phyloP scores from a whole-genome alignment of 2,329 filamentous ascomycete genomes.

The Colletotrichum lupini region DNA sequence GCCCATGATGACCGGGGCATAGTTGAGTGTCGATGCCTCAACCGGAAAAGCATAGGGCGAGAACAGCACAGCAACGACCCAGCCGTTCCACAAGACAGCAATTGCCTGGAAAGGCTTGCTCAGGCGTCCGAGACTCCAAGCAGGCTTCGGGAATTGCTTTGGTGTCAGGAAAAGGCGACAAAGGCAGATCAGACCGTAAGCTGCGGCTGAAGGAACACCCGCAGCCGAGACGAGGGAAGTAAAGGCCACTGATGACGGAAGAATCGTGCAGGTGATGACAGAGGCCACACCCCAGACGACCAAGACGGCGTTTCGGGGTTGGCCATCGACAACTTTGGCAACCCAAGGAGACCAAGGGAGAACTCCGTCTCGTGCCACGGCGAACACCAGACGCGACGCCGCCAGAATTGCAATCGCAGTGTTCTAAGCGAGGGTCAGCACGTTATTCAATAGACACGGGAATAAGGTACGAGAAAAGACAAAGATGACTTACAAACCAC shows the following conservation, averaged over 20 bases:
- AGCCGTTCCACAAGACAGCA: slow-evolving; percentile 59
- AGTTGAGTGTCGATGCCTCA: slow-evolving; percentile 54
- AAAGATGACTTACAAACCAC: slow-evolving; percentile 57
- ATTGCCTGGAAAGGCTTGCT: slow-evolving; percentile 61
- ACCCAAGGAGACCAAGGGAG: slow-evolving; percentile 70
- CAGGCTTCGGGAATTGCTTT: slow-evolving; percentile 56
- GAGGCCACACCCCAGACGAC: slow-evolving; percentile 67
- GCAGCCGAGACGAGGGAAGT: slow-evolving; percentile 64
- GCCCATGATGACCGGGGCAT: slow-evolving; percentile 63
- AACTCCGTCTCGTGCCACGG: slow-evolving; percentile 70
- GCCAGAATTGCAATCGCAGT: slow-evolving; percentile 69
- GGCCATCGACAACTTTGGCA: slow-evolving; percentile 63
- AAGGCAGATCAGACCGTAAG: slow-evolving; percentile 62
- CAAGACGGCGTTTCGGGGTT: slow-evolving; percentile 69
- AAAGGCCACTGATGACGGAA: slow-evolving; percentile 65
- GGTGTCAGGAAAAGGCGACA: slow-evolving; percentile 59
- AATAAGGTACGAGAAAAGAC: fast-evolving
- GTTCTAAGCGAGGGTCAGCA: slow-evolving; percentile 50
- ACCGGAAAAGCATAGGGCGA: slow-evolving; percentile 59
- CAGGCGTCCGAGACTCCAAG: slow-evolving; percentile 56
- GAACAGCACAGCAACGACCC: slow-evolving; percentile 60
- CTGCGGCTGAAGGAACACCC: slow-evolving; percentile 62
- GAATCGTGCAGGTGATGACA: slow-evolving; percentile 67
- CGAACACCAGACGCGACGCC: slow-evolving; percentile 70
- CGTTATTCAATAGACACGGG: background rate